A percentile compares a stretch with the other conserved stretches of the same genome.
Conservation (phyloP, 768 basidiomycete species). For the Trametes coccinea region DNA sequence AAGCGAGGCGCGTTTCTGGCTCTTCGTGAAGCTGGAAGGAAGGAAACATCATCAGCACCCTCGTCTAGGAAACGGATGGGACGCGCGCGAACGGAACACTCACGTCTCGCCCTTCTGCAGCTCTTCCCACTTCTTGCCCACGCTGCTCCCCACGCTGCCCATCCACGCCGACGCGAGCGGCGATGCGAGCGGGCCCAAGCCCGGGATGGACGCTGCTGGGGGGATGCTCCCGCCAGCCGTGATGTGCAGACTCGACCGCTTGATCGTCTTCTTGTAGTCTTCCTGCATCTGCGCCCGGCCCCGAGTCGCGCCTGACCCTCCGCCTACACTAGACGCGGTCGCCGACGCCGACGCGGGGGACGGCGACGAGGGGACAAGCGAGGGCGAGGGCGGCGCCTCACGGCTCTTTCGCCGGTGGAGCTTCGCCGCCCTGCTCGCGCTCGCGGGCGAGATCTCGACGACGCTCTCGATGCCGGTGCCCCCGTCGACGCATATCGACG, state of each 20-base stretch:
- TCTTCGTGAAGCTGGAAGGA: slow-evolving; percentile 56
- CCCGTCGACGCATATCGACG: slow-evolving; percentile 13
- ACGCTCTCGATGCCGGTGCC: slow-evolving; percentile 22
- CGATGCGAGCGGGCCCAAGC: slow-evolving; percentile 35
- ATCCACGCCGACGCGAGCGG: slow-evolving; percentile 35
- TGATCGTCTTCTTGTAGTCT: slow-evolving; percentile 10
- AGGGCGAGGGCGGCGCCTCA: slow-evolving; percentile 19
- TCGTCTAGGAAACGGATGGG: neutral
- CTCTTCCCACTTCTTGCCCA: slow-evolving; percentile 63
- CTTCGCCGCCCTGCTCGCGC: slow-evolving; percentile 24
- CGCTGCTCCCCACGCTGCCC: slow-evolving; percentile 45
- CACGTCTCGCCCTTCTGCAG: slow-evolving; percentile 56
- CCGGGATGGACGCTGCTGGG: slow-evolving; percentile 43
- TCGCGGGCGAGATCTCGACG: slow-evolving; percentile 24
- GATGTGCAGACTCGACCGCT: slow-evolving; percentile 21
- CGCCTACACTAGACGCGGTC: neutral
- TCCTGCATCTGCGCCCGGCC: slow-evolving; percentile 17
- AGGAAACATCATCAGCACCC: slow-evolving; percentile 5
- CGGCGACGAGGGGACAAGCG: slow-evolving; percentile 5
- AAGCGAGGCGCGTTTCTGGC: slow-evolving; percentile 66
- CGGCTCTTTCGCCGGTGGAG: slow-evolving; percentile 33
- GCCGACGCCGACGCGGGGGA: slow-evolving; percentile 28
- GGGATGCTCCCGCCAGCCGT: slow-evolving; percentile 26
- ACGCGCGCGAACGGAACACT: slow-evolving; percentile 30
- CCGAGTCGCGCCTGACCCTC: neutral